phyloP scores from a whole-genome alignment of 495 filamentous ascomycete genomes.

The Aspergillus conjunctus region DNA sequence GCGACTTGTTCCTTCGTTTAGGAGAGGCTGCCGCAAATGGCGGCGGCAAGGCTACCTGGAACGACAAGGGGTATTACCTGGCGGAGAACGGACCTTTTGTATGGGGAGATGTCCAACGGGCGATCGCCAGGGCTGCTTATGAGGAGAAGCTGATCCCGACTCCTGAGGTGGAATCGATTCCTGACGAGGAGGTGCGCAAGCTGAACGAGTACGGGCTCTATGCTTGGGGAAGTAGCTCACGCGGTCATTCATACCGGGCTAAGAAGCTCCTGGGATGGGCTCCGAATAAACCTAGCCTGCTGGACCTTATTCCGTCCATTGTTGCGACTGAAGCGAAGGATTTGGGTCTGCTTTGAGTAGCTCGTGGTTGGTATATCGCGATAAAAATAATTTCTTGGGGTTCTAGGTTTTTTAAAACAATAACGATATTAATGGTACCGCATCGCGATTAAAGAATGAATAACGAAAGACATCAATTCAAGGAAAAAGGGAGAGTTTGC shows the following conservation, averaged over 20 bases:
- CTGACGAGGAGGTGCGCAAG: slow-evolving; percentile 36
- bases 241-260: slow-evolving; percentile 60
- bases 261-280: slow-evolving; percentile 68
- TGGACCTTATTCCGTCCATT: slow-evolving; percentile 57
- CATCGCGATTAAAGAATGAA: slow-evolving; percentile 25
- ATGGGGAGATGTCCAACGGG: slow-evolving; percentile 68
- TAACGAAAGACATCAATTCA: background rate
- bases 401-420: too few relatives aligned
- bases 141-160: slow-evolving; percentile 65
- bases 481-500: background rate
- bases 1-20: slow-evolving; percentile 62
- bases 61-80: slow-evolving; percentile 73
- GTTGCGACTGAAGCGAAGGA: slow-evolving; percentile 59
- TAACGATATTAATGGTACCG: background rate
- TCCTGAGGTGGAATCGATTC: slow-evolving; percentile 48
- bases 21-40: slow-evolving; percentile 64
- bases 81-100: slow-evolving; percentile 68
- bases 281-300: slow-evolving; percentile 54
- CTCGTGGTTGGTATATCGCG: background rate
- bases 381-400: too few relatives aligned
- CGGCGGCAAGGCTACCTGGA: slow-evolving; percentile 69
- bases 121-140: slow-evolving; percentile 61
- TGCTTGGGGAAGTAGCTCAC: slow-evolving; percentile 67
- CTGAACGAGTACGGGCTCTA: slow-evolving; percentile 36
- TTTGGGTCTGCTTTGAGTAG: slow-evolving; percentile 57